Evolutionary conservation across 73 alveolate species (phyloP).

Genomic region (Stentor coeruleus): DNA sequence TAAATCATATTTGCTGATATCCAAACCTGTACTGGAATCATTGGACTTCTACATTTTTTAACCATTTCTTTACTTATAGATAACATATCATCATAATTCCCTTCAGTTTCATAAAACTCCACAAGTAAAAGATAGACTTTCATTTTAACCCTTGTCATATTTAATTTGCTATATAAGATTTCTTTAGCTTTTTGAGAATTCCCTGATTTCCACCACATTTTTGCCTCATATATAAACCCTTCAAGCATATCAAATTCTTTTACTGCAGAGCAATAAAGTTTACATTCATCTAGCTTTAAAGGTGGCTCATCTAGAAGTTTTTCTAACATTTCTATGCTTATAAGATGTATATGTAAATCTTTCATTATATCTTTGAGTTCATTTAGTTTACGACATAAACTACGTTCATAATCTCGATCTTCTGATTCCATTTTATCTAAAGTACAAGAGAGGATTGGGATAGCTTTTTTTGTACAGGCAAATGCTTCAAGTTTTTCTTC

Average conservation of each 20-base stretch:
- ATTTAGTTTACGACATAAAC: not conserved
- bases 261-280: not conserved
- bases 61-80: not conserved
- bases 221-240: slow-evolving; percentile 6
- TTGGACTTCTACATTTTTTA: slow-evolving; percentile 10
- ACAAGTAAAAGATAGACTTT: not conserved
- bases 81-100: not conserved
- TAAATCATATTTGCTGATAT: slow-evolving; percentile 3
- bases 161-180: not conserved
- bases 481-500: slow-evolving; percentile 14
- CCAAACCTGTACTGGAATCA: slow-evolving; percentile 6
- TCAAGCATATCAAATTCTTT: slow-evolving; percentile 9
- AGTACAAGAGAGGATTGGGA: not conserved
- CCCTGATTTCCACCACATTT: slow-evolving; percentile 14
- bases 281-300: not conserved
- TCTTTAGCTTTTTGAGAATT: not conserved
- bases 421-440: not conserved
- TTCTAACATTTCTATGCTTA: not conserved
- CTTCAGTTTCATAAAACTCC: not conserved
- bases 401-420: not conserved
- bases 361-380: not conserved
- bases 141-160: not conserved
- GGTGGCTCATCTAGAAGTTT: not conserved
- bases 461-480: not conserved
- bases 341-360: not conserved